Conservation (phyloP, 2,329 filamentous ascomycete genomes). For the Rhinocladiella mackenziei region DNA sequence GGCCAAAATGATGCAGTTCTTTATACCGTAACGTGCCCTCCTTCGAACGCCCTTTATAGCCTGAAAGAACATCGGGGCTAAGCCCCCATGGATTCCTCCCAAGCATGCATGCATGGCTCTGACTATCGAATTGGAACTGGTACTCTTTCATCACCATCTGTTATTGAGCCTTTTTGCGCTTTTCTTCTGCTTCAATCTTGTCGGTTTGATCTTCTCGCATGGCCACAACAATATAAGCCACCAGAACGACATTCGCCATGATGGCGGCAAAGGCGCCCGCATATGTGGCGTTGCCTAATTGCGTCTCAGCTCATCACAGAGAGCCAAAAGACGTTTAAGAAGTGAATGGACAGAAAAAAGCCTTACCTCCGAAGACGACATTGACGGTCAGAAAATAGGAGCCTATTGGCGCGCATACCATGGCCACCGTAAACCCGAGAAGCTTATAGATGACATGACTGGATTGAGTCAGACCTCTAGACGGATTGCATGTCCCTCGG, state of each 20-base stretch:
- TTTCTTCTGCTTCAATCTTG: conserved; percentile 61
- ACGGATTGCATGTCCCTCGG: not conserved
- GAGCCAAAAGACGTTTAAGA: not conserved
- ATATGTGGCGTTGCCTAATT: conserved; percentile 76
- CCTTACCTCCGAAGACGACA: conserved; percentile 67
- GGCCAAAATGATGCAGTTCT: not conserved
- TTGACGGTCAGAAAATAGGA: conserved; percentile 82
- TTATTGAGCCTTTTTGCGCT: conserved; percentile 47
- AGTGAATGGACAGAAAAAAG: not conserved
- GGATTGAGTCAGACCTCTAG: not conserved
- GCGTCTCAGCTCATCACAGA: not conserved
- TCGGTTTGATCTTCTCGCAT: conserved; percentile 83
- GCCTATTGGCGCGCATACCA: conserved; percentile 81
- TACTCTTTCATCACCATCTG: too few species aligned
- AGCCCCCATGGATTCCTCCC: too few species aligned
- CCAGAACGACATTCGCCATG: conserved; percentile 83
- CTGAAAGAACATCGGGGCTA: not conserved
- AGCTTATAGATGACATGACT: conserved; percentile 75
- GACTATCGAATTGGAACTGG: not conserved
- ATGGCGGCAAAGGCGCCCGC: conserved; percentile 81
- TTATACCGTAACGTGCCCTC: conserved; percentile 1
- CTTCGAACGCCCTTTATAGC: not conserved
- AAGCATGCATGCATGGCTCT: not conserved
- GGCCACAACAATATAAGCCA: conserved; percentile 87
- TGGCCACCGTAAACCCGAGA: conserved; percentile 82